Evolutionary conservation across 1,284 basidiomycete genomes (phyloP), one percentile per base, ranked within the genome.

Genomic region (Cryptococcus deneoformans): DNA sequence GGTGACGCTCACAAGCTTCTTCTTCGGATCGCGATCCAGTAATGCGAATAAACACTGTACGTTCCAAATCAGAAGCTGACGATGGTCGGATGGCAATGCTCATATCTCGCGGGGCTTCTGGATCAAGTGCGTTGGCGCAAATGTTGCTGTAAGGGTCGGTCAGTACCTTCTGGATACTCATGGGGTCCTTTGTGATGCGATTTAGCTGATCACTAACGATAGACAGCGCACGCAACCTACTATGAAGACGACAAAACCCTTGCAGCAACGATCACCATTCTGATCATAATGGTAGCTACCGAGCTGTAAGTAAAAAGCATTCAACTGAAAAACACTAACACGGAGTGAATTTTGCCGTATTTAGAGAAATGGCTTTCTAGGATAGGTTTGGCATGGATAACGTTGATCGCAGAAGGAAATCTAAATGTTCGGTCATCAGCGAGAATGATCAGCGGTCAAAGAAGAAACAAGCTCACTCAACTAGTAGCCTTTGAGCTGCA

Each of bases 211-310:
- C 20, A 20, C 20, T 20, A 20, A 20, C 20, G 2, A 37, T 43
- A 24, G 37, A 20, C 24, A 10, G 40, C 34, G 20, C 36, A 52
- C 34, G 20, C 14, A 35, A 54, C 68, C 62, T 42, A 70, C 72
- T 3, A 65, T 36, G 49, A 70, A 75, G 5, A 75, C 62, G 4
- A 75, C 66, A 11, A 63, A 56, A 12, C 47, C 63, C 48, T 63
- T 63, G 20, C 69, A 64, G 16, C 53, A 54, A 8, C 7, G 50
- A 11, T 57, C 50, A 7, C 58, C 56, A 5, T 52, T 50, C 1
- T 52, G 38, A 11, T 67, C 62, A 50, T 59, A 53, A 34, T 53
- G 61, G 40, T 55, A 55, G 2, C 66, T 68, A 43, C 7, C 11
- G 3, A 42, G n/a, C 46, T 37, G 16, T 57, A 11, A 51, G 29